phyloP scores from a whole-genome alignment of 192 early-diverging fungal species.

The Dissophora ornata region DNA sequence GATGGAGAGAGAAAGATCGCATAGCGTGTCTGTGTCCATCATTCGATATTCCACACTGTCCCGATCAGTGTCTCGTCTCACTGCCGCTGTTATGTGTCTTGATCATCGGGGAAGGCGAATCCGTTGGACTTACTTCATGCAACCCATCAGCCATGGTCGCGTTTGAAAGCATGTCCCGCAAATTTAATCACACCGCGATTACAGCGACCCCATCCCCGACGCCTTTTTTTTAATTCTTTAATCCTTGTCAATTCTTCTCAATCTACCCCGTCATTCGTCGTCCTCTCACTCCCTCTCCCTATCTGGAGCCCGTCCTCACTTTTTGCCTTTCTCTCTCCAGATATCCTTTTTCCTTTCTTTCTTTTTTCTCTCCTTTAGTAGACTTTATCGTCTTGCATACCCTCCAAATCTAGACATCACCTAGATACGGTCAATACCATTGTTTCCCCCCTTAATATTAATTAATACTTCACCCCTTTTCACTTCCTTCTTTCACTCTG shows the following conservation, averaged over 20 bases:
- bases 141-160: conserved; percentile 9
- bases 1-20: too few relatives aligned
- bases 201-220: conserved; percentile 4
- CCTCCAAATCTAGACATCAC: conserved; percentile 1
- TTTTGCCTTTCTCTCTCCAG: too few relatives aligned
- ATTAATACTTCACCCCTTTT: background rate
- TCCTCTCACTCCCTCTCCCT: too few relatives aligned
- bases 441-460: background rate
- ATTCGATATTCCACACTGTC: conserved; percentile 6
- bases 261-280: background rate
- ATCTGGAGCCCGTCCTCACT: too few relatives aligned
- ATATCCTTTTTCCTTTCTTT: conserved; percentile 3
- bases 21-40: background rate
- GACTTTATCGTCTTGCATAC: background rate
- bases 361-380: background rate
- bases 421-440: background rate
- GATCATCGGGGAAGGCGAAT: too few relatives aligned
- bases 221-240: background rate
- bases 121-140: too few relatives aligned
- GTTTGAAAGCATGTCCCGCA: conserved; percentile 30
- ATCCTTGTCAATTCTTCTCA: background rate
- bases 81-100: background rate
- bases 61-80: conserved; percentile 7
- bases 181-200: conserved; percentile 6
- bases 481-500: background rate